Base-by-base conservation (phyloP, 2,329 filamentous ascomycete genomes). In the Graphium sp. region DNA sequence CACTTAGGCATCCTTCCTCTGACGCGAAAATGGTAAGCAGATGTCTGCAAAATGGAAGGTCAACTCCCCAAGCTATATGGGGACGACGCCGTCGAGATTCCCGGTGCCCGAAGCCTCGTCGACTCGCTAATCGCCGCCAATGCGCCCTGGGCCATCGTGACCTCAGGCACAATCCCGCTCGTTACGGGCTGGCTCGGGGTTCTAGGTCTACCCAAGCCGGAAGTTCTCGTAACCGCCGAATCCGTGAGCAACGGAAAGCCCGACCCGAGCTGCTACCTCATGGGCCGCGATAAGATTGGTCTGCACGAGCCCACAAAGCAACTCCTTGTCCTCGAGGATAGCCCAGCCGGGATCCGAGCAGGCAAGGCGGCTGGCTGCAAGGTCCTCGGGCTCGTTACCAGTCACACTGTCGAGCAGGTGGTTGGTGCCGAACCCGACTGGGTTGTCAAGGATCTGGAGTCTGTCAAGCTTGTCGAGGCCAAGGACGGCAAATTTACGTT, bases 291-390 rank as follows among this genome's bases (percentile, higher is more conserved):
- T 39, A 63, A 63, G 36, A 60, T 85, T 11, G 61, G 60, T 1
- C 48, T 73, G 13, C 46, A 59, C 13, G 58, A 55, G 19, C 45
- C 46, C 10, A 50, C 55, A 17, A 62, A 52, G 30, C 52, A 56
- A 18, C 53, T 87, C 24, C 58, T 93, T 31, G 85, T 94, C 27
- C 56, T 93, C 21, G 85, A 94, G 54, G 85, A 94, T 55, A 81
- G 81, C 32, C 84, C 85, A 5, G 81, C 83, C 6, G 85, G 85
- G 5, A 81, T 93, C 44, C 62, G 56, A 37, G 73, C 84, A 17
- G 85, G 84, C 27, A 91, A 85, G 53, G 80, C 70, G 1, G 85
- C 85, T 7, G 84, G 83, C 2, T 93, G 79, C 56, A 74, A 68
- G 45, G 85, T 93, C 9, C 55, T 92, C 25, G 85, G 74, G n/a